Base-by-base conservation (phyloP, 805 yeast species). In the Priceomyces castillae region DNA sequence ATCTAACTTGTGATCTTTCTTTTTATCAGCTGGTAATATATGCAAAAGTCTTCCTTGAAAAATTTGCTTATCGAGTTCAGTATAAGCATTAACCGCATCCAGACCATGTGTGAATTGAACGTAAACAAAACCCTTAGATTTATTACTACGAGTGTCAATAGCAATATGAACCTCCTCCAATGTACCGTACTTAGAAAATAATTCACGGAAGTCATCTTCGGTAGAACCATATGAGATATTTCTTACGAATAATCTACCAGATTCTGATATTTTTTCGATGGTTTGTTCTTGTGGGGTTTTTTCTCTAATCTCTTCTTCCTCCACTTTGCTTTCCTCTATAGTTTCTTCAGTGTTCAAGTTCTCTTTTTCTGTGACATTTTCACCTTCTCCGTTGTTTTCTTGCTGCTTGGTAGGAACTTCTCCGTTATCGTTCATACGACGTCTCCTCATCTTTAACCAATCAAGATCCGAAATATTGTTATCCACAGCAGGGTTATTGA, bases 1-100 rank as follows among this genome's bases (percentile, higher is more conserved):
- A 61, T 90, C 97, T 35, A 94, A 67, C 44, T 81, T 76, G 58
- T 89, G 95, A 40, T 81, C 84, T 49, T 90, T 86, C 64, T 89
- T 89, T 39, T 77, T 80, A 39, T 88, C 83, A 2, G 85, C 97
- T 12, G 97, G 90, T 42, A 94, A 67, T 46, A 94, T 84, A 64
- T 94, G 99, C 40, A 94, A 65, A 40, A 94, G 73, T 54, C 99
- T 80, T 40, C 99, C 99, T 67, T 94, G 98, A 71, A 87, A 92
- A 59, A 87, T 84, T 57, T 86, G 85, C 56, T 88, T 90, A 63
- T 94, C 99, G 40, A 90, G 70, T 11, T 74, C 77, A 28, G 74
- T 63, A 59, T 73, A 90, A 0, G 98, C 98, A 22, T 66, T 59
- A 1, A 84, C 80, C 0, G 99, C 99, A 58, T 84, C 83, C 7